Evolutionary conservation across 306 rosid species (phyloP), one percentile per base, ranked within the genome.

Genomic region (Macrotyloma uniflorum): DNA sequence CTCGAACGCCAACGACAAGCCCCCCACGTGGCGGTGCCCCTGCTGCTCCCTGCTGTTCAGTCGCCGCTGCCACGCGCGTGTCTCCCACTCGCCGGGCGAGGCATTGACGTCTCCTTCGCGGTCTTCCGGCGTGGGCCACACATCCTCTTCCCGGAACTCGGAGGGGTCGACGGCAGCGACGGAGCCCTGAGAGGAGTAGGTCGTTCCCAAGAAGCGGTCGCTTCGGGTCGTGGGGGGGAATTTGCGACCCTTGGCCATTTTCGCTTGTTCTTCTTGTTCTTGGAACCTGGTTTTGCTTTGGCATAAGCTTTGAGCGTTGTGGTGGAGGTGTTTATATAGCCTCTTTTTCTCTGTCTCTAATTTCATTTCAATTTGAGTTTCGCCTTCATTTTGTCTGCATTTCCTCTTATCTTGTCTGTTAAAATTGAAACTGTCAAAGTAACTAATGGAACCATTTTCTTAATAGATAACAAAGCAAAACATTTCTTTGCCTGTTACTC

Each of bases 181-280:
- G 11, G 90, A 85, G 24, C 10, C 74, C 3, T 85, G 83, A 53
- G 55, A 40, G 51, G 61, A 46, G 53, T 88, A 85, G 74, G 79
- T 47, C 76, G 87, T 83, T 43, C 96, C 99, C 1, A 96, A 82
- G 28, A 84, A 77, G 14, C 97, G 87, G 0, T 94, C 98, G 88
- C 86, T 94, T 26, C 91, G 87, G 76, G 84, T 80, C 4, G 71
- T 22, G 8, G 73, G 24, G 3, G 86, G 80, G 86, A 91, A 88
- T 86, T 85, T 96, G 22, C 96, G 94, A 59, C 97, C 97, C 70
- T 96, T 93, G 14, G 94, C 94, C 99, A 95, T 95, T 7, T n/a
- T 12, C 8, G 24, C 8, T 61, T 26, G 23, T 42, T 42, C 15
- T 42, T 42, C 5, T 3, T 42, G 5, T 42, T 42, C 35, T 32